phyloP scores from a whole-genome alignment of 305 asterid species.

The Striga hermonthica region DNA sequence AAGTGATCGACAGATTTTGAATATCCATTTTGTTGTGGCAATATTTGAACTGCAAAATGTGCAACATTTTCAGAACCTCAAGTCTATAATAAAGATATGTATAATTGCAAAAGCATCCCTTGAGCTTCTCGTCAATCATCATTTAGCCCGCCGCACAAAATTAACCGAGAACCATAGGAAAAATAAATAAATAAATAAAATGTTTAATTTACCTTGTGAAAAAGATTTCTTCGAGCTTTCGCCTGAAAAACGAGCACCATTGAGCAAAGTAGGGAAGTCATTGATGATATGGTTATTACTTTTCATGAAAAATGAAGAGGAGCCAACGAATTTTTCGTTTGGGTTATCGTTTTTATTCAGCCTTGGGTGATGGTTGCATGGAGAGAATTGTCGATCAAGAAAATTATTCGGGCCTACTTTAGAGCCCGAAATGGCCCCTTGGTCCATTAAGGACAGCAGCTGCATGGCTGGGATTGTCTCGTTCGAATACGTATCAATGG shows the following conservation, averaged over 20 bases:
- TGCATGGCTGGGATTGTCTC: constrained; percentile 78
- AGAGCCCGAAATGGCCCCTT: constrained; percentile 39
- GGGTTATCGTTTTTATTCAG: constrained; percentile 33
- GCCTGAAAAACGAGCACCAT: constrained; percentile 29
- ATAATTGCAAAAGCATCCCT: neutral
- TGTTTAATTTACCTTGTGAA: constrained; percentile 31
- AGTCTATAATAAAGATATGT: neutral
- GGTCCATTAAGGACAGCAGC: constrained; percentile 69
- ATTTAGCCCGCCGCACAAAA: neutral
- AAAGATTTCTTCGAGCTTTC: constrained; percentile 37
- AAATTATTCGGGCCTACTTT: constrained; percentile 37
- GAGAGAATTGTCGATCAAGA: constrained; percentile 40
- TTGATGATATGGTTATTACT: constrained; percentile 32
- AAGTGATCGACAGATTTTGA: constrained; percentile 24
- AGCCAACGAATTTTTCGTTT: constrained; percentile 30
- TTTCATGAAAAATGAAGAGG: constrained; percentile 34
- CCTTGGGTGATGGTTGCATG: constrained; percentile 46
- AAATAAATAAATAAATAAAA: neutral
- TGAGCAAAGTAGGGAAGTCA: constrained; percentile 31
- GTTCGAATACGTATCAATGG: constrained; percentile 51
- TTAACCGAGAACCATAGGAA: neutral
- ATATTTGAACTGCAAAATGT: constrained; percentile 29
- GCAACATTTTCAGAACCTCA: constrained; percentile 22
- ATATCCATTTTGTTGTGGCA: constrained; percentile 30
- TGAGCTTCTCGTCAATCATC: neutral